Evolutionary conservation across 176 grass and related monocot species (phyloP), one percentile per base, ranked within the genome.

Genomic region (Guadua angustifolia): DNA sequence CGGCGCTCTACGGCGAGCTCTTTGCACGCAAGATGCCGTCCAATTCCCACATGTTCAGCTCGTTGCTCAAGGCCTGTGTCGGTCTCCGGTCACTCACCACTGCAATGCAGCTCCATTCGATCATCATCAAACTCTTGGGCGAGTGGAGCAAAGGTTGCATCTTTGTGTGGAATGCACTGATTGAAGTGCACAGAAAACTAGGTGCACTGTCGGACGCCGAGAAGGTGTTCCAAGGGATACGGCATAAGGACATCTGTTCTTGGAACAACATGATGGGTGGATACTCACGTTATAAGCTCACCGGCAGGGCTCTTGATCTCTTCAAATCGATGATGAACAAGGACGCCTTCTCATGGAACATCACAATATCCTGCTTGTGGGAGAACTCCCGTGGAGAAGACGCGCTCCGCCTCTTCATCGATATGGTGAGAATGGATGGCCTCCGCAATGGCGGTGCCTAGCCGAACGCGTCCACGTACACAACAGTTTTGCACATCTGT

Each of bases 231-330:
- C 26, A 56, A 0, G 38, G 9, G 24, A 94, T 91, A 87, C 69
- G 25, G 35, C 39, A 24, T 38, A 89, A 78, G 92, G 89, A 94
- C 52, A 63, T 85, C 13, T 76, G 73, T 50, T 89, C 92, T 38
- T 85, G 81, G 89, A 94, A 87, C 73, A 91, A 69, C 29, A 89
- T 91, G 89, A 89, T 91, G 86, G 74, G 75, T 71, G 84, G 29
- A 19, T 94, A 89, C 53, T 70, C 72, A 22, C 81, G 77, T 39
- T 81, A 87, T 75, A 71, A 79, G 78, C 75, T 85, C 19, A 5
- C 53, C 13, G 47, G 67, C n/a, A 75, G 40, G 88, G 89, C 87
- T 76, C 74, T 94, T 17, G 39, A 56, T 49, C 85, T 91, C 68
- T 94, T 89, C 82, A 74, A 63, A 67, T 79, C 50, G 3, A 87